Conservation (phyloP, 768 basidiomycete species). For the Cystobasidium onofrii region DNA sequence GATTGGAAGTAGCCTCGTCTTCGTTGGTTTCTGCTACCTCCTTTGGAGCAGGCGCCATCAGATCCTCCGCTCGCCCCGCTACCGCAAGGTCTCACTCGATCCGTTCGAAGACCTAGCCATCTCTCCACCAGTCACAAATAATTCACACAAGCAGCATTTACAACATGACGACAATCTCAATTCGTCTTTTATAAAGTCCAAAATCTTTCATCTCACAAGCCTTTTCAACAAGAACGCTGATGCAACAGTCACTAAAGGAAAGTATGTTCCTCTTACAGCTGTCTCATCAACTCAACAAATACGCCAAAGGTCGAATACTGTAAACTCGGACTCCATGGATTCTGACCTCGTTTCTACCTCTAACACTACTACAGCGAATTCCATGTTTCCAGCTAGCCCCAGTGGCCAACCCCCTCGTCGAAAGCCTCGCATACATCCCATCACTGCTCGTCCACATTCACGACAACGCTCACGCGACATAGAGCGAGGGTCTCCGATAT, state of each 20-base stretch:
- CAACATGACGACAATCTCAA: not conserved
- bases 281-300: not conserved
- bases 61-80: not conserved
- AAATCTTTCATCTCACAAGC: not conserved
- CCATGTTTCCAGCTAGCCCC: not conserved
- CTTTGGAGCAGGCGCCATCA: constrained; percentile 1
- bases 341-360: not conserved
- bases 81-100: not conserved
- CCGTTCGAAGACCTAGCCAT: constrained; percentile 14
- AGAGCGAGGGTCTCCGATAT: constrained; percentile 22
- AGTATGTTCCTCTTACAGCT: not conserved
- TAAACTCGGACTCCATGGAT: not conserved
- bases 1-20: constrained; percentile 9
- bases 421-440: constrained; percentile 7
- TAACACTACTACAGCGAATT: not conserved
- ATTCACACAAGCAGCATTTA: not conserved
- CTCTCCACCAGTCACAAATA: not conserved
- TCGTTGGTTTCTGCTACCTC: constrained; percentile 29
- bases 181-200: not conserved
- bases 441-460: not conserved
- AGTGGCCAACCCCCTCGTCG: not conserved
- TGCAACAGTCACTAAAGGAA: not conserved
- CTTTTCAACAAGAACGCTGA: not conserved
- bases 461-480: constrained; percentile 25
- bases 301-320: not conserved